phyloP scores from a whole-genome alignment of 306 rosid species.

The Pueraria montana region DNA sequence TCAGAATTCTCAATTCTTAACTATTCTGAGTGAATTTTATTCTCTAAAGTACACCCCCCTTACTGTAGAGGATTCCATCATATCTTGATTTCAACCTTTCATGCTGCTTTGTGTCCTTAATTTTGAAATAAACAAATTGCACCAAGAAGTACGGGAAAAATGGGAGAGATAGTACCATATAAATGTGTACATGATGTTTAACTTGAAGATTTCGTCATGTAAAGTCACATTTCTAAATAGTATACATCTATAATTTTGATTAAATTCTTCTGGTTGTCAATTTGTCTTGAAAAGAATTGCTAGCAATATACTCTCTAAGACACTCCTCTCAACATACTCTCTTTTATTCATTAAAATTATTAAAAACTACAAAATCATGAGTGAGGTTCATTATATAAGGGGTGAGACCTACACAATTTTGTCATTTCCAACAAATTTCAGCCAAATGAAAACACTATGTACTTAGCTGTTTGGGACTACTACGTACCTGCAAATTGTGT shows the following conservation, averaged over 20 bases:
- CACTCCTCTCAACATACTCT: background rate
- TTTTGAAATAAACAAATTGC: constrained; percentile 5
- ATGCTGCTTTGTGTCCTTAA: background rate
- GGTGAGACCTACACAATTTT: background rate
- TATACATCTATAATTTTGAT: constrained; percentile 5
- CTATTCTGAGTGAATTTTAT: too few relatives aligned
- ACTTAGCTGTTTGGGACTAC: background rate
- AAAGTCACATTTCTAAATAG: background rate
- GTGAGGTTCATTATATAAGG: background rate
- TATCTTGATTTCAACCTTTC: background rate
- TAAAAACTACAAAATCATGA: too few relatives aligned
- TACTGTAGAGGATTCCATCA: background rate
- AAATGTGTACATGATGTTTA: background rate
- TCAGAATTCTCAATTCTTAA: too few relatives aligned
- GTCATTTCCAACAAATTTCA: background rate
- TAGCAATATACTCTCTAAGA: too few relatives aligned
- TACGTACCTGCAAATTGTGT: constrained; percentile 71
- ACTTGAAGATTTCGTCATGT: background rate
- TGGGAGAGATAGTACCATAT: background rate
- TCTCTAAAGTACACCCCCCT: too few relatives aligned
- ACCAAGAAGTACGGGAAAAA: background rate
- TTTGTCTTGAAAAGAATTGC: background rate
- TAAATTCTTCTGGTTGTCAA: background rate
- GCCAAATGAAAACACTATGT: background rate
- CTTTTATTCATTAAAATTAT: too few relatives aligned